A percentile compares a stretch with the other conserved stretches of the same genome.
phyloP scores from a whole-genome alignment of 2,329 filamentous ascomycete species.

The Monosporascus ibericus region DNA sequence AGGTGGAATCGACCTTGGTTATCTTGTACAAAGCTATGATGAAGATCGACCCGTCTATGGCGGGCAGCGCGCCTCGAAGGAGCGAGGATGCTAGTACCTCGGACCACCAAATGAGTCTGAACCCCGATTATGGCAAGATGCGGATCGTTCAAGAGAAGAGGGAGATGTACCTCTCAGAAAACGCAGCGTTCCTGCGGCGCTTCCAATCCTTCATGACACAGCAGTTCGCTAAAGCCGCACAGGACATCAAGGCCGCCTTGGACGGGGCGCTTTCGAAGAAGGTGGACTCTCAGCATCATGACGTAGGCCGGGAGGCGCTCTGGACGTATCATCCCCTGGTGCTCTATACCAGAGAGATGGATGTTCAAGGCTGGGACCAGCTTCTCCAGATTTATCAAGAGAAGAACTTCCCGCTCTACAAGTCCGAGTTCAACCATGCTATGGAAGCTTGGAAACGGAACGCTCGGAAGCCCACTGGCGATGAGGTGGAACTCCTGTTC shows the following conservation, averaged over 20 bases:
- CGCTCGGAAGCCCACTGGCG: conserved; percentile 66
- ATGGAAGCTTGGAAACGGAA: conserved; percentile 73
- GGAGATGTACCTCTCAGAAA: conserved; percentile 77
- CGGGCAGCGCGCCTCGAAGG: conserved; percentile 43
- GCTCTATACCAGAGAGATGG: conserved; percentile 82
- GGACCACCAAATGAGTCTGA: conserved; percentile 47
- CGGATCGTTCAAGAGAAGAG: conserved; percentile 91
- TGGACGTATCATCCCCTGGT: conserved; percentile 88
- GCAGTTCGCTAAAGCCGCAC: conserved; percentile 71
- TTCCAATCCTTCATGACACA: conserved; percentile 76
- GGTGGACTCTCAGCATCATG: conserved; percentile 65
- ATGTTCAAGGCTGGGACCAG: conserved; percentile 73
- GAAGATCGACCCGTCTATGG: conserved; percentile 82
- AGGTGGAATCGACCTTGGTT: conserved; percentile 72
- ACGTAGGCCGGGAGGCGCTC: conserved; percentile 63
- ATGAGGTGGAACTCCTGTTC: conserved; percentile 82
- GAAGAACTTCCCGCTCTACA: conserved; percentile 70
- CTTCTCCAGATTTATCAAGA: conserved; percentile 76
- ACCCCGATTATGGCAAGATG: conserved; percentile 81
- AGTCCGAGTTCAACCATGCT: conserved; percentile 74
- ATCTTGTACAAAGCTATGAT: conserved; percentile 87
- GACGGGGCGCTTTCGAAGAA: conserved; percentile 57
- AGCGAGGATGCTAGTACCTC: conserved; percentile 41
- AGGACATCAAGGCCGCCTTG: conserved; percentile 61
- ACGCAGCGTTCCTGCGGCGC: conserved; percentile 68